Base-by-base conservation (phyloP, 805 yeast genomes). In the Yamadazyma phyllophila region DNA sequence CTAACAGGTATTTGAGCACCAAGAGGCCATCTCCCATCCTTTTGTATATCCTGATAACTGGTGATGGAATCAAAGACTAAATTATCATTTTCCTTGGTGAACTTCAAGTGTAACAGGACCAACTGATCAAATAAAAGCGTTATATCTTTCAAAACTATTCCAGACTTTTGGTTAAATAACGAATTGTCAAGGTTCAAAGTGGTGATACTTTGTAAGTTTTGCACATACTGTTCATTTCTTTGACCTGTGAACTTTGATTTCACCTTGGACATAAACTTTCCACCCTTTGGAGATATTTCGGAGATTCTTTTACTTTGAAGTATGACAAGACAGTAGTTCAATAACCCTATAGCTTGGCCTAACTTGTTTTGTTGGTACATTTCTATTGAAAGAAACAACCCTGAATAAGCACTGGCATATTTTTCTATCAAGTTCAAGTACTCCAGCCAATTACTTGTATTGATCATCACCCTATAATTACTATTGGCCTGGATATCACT, bases 331-430 rank as follows among this genome's bases (percentile, higher is more conserved):
- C 72, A 50, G 37, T 60, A 62, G 46, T 73, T 69, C 2, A 76
- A 52, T 27, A 74, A 60, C 1, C 80, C 81, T 33, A 76, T 62
- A 3, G 77, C 71, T n/a, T 63, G 63, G 7, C 81, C 81, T 14
- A 76, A 43, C 32, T 69, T 65, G 43, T 66, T 62, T 39, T 74
- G 66, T 47, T 74, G 76, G 54, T 76, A 76, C 43, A 62, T 56
- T 39, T 76, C 80, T 32, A 75, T 63, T 0, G 78, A 61, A 16
- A 74, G 58, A 40, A 76, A 69, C n/a, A 69, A 48, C 0, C 77
- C 78, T 14, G 74, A 67, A 47, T 74, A 73, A 0, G 76, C 77
- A 17, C 62, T 57, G 6, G 67, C 61, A 52, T 74, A 67, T 37
- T 62, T 66, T 36, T 62, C 56, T 11, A 70, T 49, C 1, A 71